Conservation (phyloP, 805 yeast genomes). For the Saccharomycopsis oosterbeekiorum region DNA sequence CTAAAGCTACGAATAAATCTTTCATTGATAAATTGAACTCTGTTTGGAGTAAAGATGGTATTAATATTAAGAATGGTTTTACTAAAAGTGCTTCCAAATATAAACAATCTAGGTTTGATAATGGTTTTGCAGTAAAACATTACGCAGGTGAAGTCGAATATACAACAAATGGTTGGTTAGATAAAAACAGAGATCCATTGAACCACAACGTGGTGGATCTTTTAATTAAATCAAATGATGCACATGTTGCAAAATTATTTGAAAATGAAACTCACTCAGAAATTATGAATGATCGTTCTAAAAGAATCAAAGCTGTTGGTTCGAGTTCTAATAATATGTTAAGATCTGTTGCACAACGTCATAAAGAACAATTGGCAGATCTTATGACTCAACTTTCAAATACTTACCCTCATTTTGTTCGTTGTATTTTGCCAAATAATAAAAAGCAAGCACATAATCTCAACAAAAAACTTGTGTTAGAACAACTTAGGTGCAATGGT, state of each 20-base stretch:
- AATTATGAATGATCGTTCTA: constrained; percentile 21
- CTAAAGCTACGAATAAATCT: constrained; percentile 74
- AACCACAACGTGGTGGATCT: constrained; percentile 62
- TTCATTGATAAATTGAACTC: constrained; percentile 71
- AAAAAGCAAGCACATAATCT: constrained; percentile 60
- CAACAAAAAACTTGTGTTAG: constrained; percentile 68
- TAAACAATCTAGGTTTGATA: constrained; percentile 60
- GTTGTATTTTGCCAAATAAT: constrained; percentile 89
- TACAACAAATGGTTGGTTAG: constrained; percentile 84
- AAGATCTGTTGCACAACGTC: constrained; percentile 80
- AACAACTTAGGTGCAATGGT: constrained; percentile 93
- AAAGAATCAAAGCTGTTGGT: constrained; percentile 21
- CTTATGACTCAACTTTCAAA: constrained; percentile 62
- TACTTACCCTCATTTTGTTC: constrained; percentile 93
- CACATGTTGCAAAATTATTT: constrained; percentile 49
- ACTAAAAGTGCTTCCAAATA: constrained; percentile 39
- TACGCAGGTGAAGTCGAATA: constrained; percentile 97
- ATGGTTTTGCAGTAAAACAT: constrained; percentile 78
- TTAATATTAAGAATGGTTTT: background rate
- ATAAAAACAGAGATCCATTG: constrained; percentile 89
- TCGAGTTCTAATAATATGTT: constrained; percentile 28
- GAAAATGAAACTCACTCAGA: constrained; percentile 25
- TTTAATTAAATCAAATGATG: constrained; percentile 46
- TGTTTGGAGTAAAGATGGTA: constrained; percentile 41
- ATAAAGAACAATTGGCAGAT: constrained; percentile 69